Base-by-base conservation (phyloP, 2,329 filamentous ascomycete species). In the Fonsecaea multimorphosa region DNA sequence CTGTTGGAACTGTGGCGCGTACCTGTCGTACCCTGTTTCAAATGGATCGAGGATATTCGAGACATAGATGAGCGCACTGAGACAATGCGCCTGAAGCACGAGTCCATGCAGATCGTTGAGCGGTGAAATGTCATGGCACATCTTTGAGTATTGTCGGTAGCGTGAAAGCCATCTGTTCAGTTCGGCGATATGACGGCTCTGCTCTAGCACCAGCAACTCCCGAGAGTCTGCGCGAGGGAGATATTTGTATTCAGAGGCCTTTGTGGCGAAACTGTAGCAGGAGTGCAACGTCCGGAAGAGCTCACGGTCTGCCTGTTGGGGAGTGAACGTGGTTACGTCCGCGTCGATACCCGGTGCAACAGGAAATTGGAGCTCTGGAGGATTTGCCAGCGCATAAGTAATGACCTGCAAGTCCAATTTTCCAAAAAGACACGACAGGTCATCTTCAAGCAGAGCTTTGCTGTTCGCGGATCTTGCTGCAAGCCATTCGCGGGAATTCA, bases 361-460 rank as follows among this genome's bases (percentile, higher is more conserved):
- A n/a, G 29, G 19, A 16, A 56, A 29, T n/a, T 36, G 46, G 22
- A 65, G 38, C 24, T 44, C 19, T 34, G 63, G 51, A 7, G n/a
- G 14, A 16, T 19, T 16, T 1, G 59, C 53, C 22, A 14, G 29
- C 9, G 64, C 51, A 34, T 58, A 66, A 16, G 24, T 63, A 4
- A 53, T 29, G 14, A 63, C 46, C 29, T 66, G 64, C 12, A 56
- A 19, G 44, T 66, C 64, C 31, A 66, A 24, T 22, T 61, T 65
- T n/a, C 31, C 32, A 36, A 59, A 53, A 9, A 40, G 44, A 32
- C 16, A 46, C 4, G 44, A 59, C 22, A 46, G 52, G 11, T 53
- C 53, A 22, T 53, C 55, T 4, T 46, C 36, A 5, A 16, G 11
- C 31, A 57, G 24, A 6, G 49, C 49, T 27, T 57, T 40, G 49